Base-by-base conservation (phyloP, 148 eudicot species). In the Camellia lanceoleosa region DNA sequence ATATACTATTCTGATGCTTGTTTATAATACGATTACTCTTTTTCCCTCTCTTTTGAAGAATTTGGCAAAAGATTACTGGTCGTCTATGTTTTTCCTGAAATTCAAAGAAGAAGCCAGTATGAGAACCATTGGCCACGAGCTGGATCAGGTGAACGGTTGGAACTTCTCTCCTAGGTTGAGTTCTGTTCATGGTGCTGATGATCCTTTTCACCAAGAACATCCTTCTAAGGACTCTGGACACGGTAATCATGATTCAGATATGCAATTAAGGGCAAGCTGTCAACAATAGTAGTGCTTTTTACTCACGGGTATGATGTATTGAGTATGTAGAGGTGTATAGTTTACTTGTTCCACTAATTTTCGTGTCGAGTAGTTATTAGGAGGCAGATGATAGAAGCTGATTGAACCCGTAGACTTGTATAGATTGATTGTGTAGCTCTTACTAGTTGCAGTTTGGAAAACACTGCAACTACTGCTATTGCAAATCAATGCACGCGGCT, bases 51-150 rank as follows among this genome's bases (percentile, higher is more conserved):
- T 63, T 38, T 77, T 80, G 79, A 71, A 94, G 98, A 92, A 89
- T 83, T 86, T 94, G 94, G 91, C 84, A 30, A 94, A 87, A 74
- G 94, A 94, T 85, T 94, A 92, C 61, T 94, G 93, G 97, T 88
- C 92, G 23, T 94, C 98, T 61, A 83, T 80, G 47, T 92, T 82
- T 82, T 92, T 86, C 88, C 74, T 86, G 83, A 92, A 90, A 81
- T 80, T 87, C 74, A 83, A 77, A 87, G 96, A 93, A 79, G 95
- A 87, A 79, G 85, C 86, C 3, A 65, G 77, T 49, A 79, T 85
- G 78, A 79, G 80, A 80, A 71, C 80, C 20, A 75, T 78, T 63
- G 84, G 78, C 80, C 85, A 83, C 73, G 93, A 92, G 79, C 73
- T 89, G 76, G 98, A 92, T 71, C 83, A 80, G 68, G 84, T 85